These are phyloP conservation scores for Acanthamoeba quina DNA, from an alignment of 208 protist species.

Conservation along the genomic window DNA sequence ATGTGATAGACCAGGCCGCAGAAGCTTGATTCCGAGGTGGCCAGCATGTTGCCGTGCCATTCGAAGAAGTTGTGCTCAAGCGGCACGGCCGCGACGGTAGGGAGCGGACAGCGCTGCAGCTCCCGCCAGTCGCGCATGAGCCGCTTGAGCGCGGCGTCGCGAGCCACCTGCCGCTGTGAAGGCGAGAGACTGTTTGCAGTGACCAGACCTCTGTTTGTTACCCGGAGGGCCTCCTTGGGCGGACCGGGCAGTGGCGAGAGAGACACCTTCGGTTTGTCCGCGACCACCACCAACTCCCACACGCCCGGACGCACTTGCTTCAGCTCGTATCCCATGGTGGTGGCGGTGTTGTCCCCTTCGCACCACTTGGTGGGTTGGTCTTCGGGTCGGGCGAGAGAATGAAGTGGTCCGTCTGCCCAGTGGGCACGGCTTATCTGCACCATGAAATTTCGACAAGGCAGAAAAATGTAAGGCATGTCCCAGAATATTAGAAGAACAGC, in stretches of 20 bases:
- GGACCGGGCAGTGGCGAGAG: not conserved
- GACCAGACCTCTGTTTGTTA: not conserved
- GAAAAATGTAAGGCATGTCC: slow-evolving; percentile 31
- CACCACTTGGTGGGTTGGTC: not conserved
- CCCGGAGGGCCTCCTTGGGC: not conserved
- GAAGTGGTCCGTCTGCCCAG: not conserved
- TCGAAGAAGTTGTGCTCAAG: slow-evolving; percentile 29
- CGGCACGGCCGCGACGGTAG: not conserved
- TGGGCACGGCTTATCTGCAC: not conserved
- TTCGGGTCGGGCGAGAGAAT: not conserved
- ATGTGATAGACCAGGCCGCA: slow-evolving; percentile 51
- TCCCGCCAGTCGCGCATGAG: slow-evolving; percentile 1
- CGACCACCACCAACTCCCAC: not conserved
- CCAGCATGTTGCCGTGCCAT: slow-evolving; percentile 55
- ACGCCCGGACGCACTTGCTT: not conserved
- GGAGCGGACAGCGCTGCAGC: not conserved
- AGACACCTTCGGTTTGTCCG: not conserved
- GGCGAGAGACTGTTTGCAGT: not conserved
- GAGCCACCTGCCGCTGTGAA: not conserved
- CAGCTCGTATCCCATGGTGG: not conserved
- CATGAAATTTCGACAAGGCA: not conserved
- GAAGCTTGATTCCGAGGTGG: not conserved
- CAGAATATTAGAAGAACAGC: not conserved
- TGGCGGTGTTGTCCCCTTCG: not conserved
- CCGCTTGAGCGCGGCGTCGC: not conserved